Evolutionary conservation across 1,139 yeast species (phyloP), one percentile per base, ranked within the genome.

Genomic region (Torulaspora globosa): DNA sequence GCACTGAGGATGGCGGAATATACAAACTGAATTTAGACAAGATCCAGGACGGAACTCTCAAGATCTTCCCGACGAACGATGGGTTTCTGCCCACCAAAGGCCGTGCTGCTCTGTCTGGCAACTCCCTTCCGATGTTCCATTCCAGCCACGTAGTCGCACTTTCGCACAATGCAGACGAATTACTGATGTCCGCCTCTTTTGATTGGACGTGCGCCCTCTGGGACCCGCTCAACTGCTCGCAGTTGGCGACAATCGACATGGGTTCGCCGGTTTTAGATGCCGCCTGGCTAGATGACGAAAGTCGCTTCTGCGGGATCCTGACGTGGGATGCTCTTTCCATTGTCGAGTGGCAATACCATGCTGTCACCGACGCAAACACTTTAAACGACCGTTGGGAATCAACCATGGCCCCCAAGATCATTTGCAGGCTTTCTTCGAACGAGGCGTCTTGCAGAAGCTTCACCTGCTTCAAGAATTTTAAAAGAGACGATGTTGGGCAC

Each of bases 1-100:
- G 63, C n/a, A 47, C 57, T 11, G 61, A 55, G 36, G 62, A 59
- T 31, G 63, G 65, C 15, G 62, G 58, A 4, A 58, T 60, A 9
- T 60, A 57, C 47, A 57, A 54, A 40, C 24, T 60, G 9, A 28
- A 41, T 2, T 31, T 55, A 11, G 43, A 46, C 9, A 44, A 44
- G n/a, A 29, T 47, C 2, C 44, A 38, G 2, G 36, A 44, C 6
- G 29, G 39, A 9, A 38, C 39, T 5, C 18, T 53, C 30, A 32
- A 38, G 7, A 29, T 60, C 10, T 39, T 46, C 5, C 30, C 39
- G 19, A 36, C 45, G 3, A 60, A 60, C 37, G 52, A 58, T 36
- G 59, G 56, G 8, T 59, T 60, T 34, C 32, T 58, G 16, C 63
- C 65, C 6, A n/a, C 15, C 10, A 11, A 14, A 3, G 19, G 27